These are phyloP conservation scores for Nakazawaea peltata DNA, from an alignment of 805 yeast species.

Conservation along the genomic window DNA sequence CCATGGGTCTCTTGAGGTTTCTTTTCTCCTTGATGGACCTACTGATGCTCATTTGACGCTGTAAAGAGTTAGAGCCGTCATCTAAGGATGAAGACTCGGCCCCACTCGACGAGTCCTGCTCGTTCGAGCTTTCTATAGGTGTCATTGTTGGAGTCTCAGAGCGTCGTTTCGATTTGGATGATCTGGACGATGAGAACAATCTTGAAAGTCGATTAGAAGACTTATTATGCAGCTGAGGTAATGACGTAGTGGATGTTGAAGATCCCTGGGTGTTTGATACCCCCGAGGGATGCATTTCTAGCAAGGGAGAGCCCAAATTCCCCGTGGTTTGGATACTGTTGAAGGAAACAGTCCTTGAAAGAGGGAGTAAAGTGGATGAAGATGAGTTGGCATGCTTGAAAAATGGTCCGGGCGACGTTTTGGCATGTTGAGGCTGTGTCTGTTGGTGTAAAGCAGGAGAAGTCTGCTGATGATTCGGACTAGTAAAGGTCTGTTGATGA, in stretches of 20 bases:
- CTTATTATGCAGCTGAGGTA: too few relatives aligned
- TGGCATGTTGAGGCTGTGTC: too few relatives aligned
- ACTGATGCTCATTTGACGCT: slow-evolving; percentile 4
- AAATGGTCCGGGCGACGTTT: neutral
- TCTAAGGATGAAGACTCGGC: too few relatives aligned
- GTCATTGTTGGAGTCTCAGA: too few relatives aligned
- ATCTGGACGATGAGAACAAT: neutral
- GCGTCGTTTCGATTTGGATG: too few relatives aligned
- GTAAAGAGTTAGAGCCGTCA: slow-evolving; percentile 3
- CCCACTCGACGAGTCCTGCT: too few relatives aligned
- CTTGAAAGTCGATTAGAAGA: neutral
- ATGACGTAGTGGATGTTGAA: neutral
- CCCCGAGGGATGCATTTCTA: slow-evolving; percentile 15
- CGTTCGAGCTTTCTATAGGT: too few relatives aligned
- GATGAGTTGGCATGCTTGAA: slow-evolving; percentile 13
- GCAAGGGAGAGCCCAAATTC: slow-evolving; percentile 16
- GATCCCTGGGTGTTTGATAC: neutral
- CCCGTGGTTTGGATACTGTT: slow-evolving; percentile 10
- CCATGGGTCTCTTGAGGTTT: slow-evolving; percentile 18
- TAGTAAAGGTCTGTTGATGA: slow-evolving; percentile 10
- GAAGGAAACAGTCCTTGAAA: slow-evolving; percentile 17
- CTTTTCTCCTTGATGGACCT: slow-evolving; percentile 9
- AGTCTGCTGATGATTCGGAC: too few relatives aligned
- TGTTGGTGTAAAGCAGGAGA: too few relatives aligned
- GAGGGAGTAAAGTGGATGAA: slow-evolving; percentile 13